Evolutionary conservation across 139 green algal genomes (phyloP), one percentile per base, ranked within the genome.

Genomic region (Micractinium sp.): DNA sequence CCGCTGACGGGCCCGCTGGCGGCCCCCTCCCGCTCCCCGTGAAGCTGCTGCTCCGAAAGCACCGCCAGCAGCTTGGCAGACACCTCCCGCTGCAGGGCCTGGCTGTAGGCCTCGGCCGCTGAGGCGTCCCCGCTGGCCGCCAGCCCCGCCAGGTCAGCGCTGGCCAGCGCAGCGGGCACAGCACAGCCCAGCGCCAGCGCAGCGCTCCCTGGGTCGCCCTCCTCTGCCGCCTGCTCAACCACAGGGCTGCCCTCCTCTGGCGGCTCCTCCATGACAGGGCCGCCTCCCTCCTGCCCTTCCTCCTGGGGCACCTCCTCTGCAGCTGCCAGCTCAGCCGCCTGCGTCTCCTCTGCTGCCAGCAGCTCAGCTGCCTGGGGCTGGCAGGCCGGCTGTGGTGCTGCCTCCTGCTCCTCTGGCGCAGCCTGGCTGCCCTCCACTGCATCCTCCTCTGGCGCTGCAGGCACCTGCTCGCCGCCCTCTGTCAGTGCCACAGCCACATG

Each of bases 11-110:
- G n/a, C 47, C 47, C 47, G 47, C 5, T 22, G 38, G 35, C 20
- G 35, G 60, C 61, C 61, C 15, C n/a, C 63, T 79, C 25, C 23
- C 27, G 14, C 35, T 33, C 16, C 82, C 2, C 20, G 38, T 53
- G 80, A 66, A 87, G 27, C 83, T 87, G 63, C 83, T 87, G 61
- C 83, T 87, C 33, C 22, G 83, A 87, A 38, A 87, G 83, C 83
- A 87, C 83, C 71, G 76, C 67, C 83, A 87, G 33, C 27, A 87
- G 83, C 83, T 80, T 80, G 36, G 67, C 83, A 33, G 63, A 80
- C 20, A 87, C 38, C 67, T 87, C 83, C 25, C 36, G 83, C 66
- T 87, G 41, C 13, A 87, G 47, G 7, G 53, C 25, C 83, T 81
- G 83, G 83, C 83, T 80, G 67, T 69, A 69, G 67, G 33, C 29